phyloP scores from a whole-genome alignment of 129 eudicot species.

The Smallanthus sonchifolius region DNA sequence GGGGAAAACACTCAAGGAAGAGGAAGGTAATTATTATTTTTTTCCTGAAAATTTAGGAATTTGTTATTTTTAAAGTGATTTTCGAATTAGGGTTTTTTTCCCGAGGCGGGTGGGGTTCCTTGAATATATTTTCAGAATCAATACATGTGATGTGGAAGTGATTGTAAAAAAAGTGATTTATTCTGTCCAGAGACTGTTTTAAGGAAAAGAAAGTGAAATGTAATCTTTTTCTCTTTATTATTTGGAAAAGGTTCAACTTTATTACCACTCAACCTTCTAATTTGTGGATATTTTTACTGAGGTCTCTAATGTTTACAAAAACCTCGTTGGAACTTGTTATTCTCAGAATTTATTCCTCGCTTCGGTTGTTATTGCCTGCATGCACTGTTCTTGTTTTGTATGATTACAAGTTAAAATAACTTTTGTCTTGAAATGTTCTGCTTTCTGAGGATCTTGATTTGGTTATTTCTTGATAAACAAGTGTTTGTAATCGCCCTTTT shows the following conservation, averaged over 20 bases:
- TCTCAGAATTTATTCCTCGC: conserved; percentile 26
- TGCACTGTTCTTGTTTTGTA: conserved; percentile 14
- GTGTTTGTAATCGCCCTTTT: neutral
- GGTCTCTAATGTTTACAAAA: conserved; percentile 17
- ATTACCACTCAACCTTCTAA: conserved; percentile 25
- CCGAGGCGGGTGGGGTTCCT: no score
- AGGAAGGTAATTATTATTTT: conserved; percentile 30
- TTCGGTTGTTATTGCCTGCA: conserved; percentile 4
- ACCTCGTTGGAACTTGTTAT: conserved; percentile 32
- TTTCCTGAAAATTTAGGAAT: neutral
- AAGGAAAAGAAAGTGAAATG: neutral
- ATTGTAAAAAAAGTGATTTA: conserved; percentile 14
- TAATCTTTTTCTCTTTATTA: conserved; percentile 7
- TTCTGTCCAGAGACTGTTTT: conserved; percentile 24
- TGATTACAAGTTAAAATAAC: conserved; percentile 4
- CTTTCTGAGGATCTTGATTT: neutral
- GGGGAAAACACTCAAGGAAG: conserved; percentile 40
- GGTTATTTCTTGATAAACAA: conserved; percentile 5
- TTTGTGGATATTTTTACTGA: neutral
- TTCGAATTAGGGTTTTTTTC: neutral
- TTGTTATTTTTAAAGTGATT: neutral
- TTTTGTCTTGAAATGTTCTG: conserved; percentile 13
- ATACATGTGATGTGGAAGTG: neutral
- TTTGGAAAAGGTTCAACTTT: conserved; percentile 25
- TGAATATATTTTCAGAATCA: no score